phyloP scores from a whole-genome alignment of 2,329 filamentous ascomycete genomes.

The Camillea tinctor region DNA sequence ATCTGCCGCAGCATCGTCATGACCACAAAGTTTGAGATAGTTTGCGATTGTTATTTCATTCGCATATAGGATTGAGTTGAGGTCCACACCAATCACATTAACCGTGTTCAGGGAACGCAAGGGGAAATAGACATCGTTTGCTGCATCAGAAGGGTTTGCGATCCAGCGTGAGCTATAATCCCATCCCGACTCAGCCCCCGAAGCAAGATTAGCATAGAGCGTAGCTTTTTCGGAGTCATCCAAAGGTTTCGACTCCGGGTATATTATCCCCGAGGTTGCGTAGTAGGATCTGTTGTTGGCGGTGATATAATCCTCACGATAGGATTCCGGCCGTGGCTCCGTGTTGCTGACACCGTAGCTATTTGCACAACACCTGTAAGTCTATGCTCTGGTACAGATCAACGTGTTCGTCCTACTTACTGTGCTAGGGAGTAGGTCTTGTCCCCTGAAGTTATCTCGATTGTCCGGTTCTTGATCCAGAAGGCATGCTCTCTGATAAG shows the following conservation, averaged over 20 bases:
- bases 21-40: constrained; percentile 52
- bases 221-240: constrained; percentile 50
- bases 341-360: constrained; percentile 62
- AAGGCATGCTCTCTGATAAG: constrained; percentile 64
- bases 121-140: constrained; percentile 61
- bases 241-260: constrained; percentile 49
- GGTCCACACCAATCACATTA: constrained; percentile 60
- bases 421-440: constrained; percentile 56
- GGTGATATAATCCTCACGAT: constrained; percentile 62
- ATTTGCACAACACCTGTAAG: not conserved
- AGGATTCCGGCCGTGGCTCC: constrained; percentile 66
- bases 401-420: constrained; percentile 34
- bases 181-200: constrained; percentile 65
- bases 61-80: constrained; percentile 67
- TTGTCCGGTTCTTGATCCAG: constrained; percentile 59
- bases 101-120: constrained; percentile 61
- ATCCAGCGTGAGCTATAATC: constrained; percentile 64
- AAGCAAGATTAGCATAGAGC: constrained; percentile 62
- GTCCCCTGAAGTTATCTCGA: constrained; percentile 46
- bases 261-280: constrained; percentile 55
- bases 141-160: constrained; percentile 55
- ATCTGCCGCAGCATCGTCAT: constrained; percentile 45
- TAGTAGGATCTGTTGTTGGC: constrained; percentile 67
- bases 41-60: constrained; percentile 60
- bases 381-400: not conserved